Evolutionary conservation across 495 filamentous ascomycete species (phyloP).

Genomic region (Daldinia vernicosa): DNA sequence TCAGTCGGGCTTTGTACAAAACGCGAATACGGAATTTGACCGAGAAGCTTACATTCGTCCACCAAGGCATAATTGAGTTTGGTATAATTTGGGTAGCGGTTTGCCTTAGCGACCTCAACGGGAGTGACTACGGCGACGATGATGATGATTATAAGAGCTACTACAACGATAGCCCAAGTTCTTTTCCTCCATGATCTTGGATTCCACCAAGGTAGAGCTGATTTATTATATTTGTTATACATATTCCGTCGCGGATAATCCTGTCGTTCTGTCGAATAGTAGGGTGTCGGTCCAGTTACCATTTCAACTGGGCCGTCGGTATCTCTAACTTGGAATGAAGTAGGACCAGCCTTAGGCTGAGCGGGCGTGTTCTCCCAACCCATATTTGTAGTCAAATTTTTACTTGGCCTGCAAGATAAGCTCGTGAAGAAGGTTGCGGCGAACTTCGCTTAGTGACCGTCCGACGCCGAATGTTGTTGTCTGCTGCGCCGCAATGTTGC

Average conservation of each 20-base stretch:
- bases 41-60: slow-evolving; percentile 48
- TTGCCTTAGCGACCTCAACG: slow-evolving; percentile 63
- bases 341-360: slow-evolving; percentile 32
- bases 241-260: slow-evolving; percentile 26
- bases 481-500: slow-evolving; percentile 28
- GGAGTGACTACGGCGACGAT: slow-evolving; percentile 58
- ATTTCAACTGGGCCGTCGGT: slow-evolving; percentile 31
- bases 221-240: slow-evolving; percentile 17
- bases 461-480: slow-evolving; percentile 13
- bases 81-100: slow-evolving; percentile 52
- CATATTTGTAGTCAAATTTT: slow-evolving; percentile 32
- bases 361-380: slow-evolving; percentile 35
- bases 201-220: slow-evolving; percentile 54
- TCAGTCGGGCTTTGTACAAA: slow-evolving; percentile 10
- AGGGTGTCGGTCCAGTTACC: slow-evolving; percentile 35
- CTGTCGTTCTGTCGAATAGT: slow-evolving; percentile 29
- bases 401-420: slow-evolving; percentile 15
- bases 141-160: slow-evolving; percentile 53
- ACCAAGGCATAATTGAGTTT: slow-evolving; percentile 49
- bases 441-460: slow-evolving; percentile 16
- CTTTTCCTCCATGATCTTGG: slow-evolving; percentile 61
- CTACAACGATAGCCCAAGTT: slow-evolving; percentile 52
- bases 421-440: slow-evolving; percentile 15
- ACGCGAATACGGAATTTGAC: neutral
- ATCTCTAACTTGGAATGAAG: slow-evolving; percentile 40